Evolutionary conservation across 305 asterid genomes (phyloP), one percentile per base, ranked within the genome.

Genomic region (Rubia balearica): DNA sequence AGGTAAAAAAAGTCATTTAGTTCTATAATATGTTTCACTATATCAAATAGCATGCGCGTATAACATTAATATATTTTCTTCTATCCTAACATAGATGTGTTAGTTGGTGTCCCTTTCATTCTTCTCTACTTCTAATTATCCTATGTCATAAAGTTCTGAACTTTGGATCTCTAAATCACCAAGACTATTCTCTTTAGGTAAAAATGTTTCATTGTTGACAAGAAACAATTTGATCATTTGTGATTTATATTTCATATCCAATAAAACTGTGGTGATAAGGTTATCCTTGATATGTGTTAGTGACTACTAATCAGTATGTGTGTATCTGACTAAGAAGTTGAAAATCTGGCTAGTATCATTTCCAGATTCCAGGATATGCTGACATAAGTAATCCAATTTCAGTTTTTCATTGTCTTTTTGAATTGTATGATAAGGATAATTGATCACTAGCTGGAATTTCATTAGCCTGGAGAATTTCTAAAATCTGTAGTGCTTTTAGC

Each of bases 401-500:
- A 24, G 27, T 7, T 41, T 65, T 65, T 65, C 17, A 43, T 43
- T 12, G 7, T 11, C 51, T 66, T 66, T 16, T 27, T 24, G 5
- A 11, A 2, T 7, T 66, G 3, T 66, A 16, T 66, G 59, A 65
- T 6, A 12, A 65, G 55, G 49, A 13, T 63, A 6, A 11, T 13
- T 42, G 22, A 24, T 43, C 14, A 22, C 42, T 46, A 12, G 42
- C 11, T 5, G 19, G 21, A 41, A 49, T n/a, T 7, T 8, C 36
- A 17, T 70, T 70, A 59, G 53, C 38, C 22, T 71, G 59, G 62
- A 71, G 69, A 46, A n/a, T 46, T 46, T 17, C 7, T 16, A 6
- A 22, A 43, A 1, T 66, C 5, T 22, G 42, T 46, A 24, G 43
- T 46, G 10, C 22, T 66, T 66, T 14, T 45, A 45, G 8, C 24